Conservation (phyloP, 1,284 basidiomycete genomes). For the Ganoderma resinaceum region DNA sequence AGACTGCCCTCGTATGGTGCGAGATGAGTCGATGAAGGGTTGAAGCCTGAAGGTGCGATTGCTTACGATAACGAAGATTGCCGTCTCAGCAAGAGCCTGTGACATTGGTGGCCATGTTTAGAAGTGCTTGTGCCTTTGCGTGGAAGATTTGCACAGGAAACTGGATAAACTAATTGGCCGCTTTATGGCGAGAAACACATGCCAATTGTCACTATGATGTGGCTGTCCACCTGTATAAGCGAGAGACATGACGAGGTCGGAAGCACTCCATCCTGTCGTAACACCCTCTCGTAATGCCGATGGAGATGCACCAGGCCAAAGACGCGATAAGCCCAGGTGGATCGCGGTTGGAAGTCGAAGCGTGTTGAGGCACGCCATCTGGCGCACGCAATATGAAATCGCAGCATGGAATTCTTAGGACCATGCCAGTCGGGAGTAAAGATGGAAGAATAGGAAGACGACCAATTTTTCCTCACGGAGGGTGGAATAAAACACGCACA, state of each 20-base stretch:
- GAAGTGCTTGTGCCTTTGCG: not conserved
- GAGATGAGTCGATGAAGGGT: not conserved
- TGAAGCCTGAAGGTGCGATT: not conserved
- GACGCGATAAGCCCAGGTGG: not conserved
- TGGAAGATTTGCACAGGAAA: not conserved
- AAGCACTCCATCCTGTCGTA: not conserved
- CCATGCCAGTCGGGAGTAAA: not conserved
- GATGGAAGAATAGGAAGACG: not conserved
- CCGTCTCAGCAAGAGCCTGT: not conserved
- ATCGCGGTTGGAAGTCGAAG: conserved; percentile 1
- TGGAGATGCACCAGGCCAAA: not conserved
- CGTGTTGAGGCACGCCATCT: not conserved
- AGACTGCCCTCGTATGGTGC: not conserved
- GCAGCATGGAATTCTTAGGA: not conserved
- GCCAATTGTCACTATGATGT: not conserved
- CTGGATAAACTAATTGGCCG: not conserved
- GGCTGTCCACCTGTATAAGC: not conserved
- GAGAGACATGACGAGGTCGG: not conserved
- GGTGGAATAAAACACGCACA: not conserved
- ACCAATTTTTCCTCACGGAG: not conserved
- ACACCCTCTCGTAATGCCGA: not conserved
- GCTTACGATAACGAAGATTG: not conserved
- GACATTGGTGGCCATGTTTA: not conserved
- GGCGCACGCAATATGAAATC: not conserved
- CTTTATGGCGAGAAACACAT: not conserved